phyloP scores from a whole-genome alignment of 345 rosid species.

The Moricandia moricandioides region DNA sequence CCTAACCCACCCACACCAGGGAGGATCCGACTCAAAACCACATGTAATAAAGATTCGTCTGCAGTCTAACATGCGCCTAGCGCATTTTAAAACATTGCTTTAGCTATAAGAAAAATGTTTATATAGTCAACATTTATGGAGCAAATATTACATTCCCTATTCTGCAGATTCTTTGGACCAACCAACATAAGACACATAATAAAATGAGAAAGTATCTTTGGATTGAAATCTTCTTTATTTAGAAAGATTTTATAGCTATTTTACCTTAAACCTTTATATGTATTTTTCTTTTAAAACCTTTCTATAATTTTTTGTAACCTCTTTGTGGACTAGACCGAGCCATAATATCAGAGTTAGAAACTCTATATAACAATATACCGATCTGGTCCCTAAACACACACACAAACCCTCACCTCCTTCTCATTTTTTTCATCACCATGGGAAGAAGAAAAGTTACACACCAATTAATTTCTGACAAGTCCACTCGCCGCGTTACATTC shows the following conservation, averaged over 20 bases:
- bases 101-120: too few relatives aligned
- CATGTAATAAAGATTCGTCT: too few relatives aligned
- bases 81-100: too few relatives aligned
- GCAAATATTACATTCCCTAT: too few relatives aligned
- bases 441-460: slow-evolving; percentile 37
- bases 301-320: slow-evolving; percentile 18
- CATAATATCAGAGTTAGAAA: slow-evolving; percentile 22
- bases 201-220: neutral
- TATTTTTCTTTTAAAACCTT: neutral
- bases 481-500: slow-evolving; percentile 33
- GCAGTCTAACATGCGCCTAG: too few relatives aligned
- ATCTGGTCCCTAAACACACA: neutral
- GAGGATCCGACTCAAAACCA: too few relatives aligned
- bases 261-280: slow-evolving; percentile 8
- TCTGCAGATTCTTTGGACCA: neutral
- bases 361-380: slow-evolving; percentile 26
- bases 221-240: slow-evolving; percentile 14
- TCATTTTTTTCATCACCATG: slow-evolving; percentile 1
- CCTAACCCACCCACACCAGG: too few relatives aligned
- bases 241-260: slow-evolving; percentile 19
- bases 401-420: neutral
- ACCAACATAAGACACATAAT: slow-evolving; percentile 2
- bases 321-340: slow-evolving; percentile 32
- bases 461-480: slow-evolving; percentile 24
- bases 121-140: too few relatives aligned